Evolutionary conservation across 2,329 filamentous ascomycete species (phyloP).

Genomic region (Colletotrichum phormii): DNA sequence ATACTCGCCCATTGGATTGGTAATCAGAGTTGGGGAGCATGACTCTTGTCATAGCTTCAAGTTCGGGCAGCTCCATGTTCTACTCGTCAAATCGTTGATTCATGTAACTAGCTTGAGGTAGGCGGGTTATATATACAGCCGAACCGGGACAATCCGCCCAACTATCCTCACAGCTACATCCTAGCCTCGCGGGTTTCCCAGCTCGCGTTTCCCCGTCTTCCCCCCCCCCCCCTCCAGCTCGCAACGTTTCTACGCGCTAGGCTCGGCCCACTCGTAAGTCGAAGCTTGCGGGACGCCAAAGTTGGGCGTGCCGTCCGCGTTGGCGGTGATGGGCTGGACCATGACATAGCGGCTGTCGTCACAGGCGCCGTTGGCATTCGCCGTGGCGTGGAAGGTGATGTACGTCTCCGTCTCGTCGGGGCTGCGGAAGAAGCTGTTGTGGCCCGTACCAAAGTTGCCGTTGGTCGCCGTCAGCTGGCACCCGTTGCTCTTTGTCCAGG

Average conservation of each 20-base stretch:
- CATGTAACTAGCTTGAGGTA: background rate
- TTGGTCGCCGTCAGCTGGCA: slow-evolving; percentile 64
- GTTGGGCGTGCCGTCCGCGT: slow-evolving; percentile 62
- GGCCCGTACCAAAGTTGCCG: slow-evolving; percentile 67
- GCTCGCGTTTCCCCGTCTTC: too few species aligned
- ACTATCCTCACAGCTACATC: background rate
- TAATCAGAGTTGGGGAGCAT: background rate
- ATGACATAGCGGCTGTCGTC: slow-evolving; percentile 66
- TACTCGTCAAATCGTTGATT: background rate
- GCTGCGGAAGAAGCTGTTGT: slow-evolving; percentile 69
- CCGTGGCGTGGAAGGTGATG: slow-evolving; percentile 68
- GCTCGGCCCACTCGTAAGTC: slow-evolving; percentile 41
- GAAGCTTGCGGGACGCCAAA: slow-evolving; percentile 54
- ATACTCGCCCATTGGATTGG: background rate
- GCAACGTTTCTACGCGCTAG: background rate
- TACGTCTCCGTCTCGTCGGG: slow-evolving; percentile 65
- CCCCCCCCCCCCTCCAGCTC: background rate
- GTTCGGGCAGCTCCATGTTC: background rate
- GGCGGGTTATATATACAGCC: background rate
- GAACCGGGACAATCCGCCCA: background rate
- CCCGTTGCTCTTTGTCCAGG: slow-evolving; percentile 64
- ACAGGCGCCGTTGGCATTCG: slow-evolving; percentile 60
- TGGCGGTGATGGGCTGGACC: slow-evolving; percentile 62
- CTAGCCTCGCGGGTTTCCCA: too few species aligned
- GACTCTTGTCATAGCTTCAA: background rate